Conservation (phyloP, 176 grass and related monocot species). For the Zea luxurians region DNA sequence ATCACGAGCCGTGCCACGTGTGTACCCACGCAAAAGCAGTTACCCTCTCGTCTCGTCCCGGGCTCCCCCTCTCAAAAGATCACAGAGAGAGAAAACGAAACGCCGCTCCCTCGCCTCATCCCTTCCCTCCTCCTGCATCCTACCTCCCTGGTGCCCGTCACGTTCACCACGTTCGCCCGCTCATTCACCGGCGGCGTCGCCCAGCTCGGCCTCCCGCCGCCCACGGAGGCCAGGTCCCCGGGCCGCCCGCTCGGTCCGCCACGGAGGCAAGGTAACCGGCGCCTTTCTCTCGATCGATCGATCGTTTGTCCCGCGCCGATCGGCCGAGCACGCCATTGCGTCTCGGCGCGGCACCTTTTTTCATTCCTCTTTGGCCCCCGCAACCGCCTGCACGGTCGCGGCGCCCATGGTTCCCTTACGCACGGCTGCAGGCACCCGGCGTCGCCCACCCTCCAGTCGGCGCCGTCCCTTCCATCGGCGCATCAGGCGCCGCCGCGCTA, state of each 20-base stretch:
- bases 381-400: too few relatives aligned
- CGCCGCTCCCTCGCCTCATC: slow-evolving; percentile 27
- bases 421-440: too few relatives aligned
- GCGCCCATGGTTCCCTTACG: too few relatives aligned
- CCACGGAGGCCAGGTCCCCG: not conserved
- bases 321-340: slow-evolving; percentile 23
- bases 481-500: too few relatives aligned
- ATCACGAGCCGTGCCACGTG: slow-evolving; percentile 6
- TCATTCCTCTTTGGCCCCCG: not conserved
- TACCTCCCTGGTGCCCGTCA: not conserved
- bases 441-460: too few relatives aligned
- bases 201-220: not conserved
- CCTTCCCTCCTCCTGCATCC: not conserved
- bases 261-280: slow-evolving; percentile 23
- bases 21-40: slow-evolving; percentile 1
- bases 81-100: not conserved
- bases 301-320: not conserved
- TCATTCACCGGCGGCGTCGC: not conserved
- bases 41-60: not conserved
- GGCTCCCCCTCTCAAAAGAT: not conserved
- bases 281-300: slow-evolving; percentile 25
- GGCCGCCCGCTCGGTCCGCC: not conserved
- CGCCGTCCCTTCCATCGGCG: too few relatives aligned
- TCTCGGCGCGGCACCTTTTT: not conserved
- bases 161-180: not conserved